Base-by-base conservation (phyloP, 2,329 filamentous ascomycete species). In the Verticillium isaacii region DNA sequence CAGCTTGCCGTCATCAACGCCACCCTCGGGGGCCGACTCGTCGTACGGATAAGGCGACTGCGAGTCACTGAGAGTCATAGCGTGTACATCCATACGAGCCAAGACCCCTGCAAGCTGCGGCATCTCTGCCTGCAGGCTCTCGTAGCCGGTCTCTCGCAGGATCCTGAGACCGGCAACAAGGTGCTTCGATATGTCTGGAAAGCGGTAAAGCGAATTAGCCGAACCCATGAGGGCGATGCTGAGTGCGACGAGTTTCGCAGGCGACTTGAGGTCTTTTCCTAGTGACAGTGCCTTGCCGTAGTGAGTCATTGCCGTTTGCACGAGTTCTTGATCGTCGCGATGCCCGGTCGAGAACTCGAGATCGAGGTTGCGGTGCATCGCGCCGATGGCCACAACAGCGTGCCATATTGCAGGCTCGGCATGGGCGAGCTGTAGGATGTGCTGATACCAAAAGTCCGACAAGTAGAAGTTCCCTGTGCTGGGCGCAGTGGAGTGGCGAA, bases 391-490 rank as follows among this genome's bases (percentile, higher is more conserved):
- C 6, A 74, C 69, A 0, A 71, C 71, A 2, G 72, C 73, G 37
- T 72, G 70, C 74, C 74, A 76, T 0, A 74, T 69, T 5, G 74
- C 72, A 9, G 72, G 71, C 59, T 76, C 73, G 56, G 60, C 63
- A 60, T 75, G 72, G 0, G 74, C 72, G 2, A 73, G 64, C 66
- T 75, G 73, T 1, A 76, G 64, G 3, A 75, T 39, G 9, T 70
- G 67, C 8, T 63, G 62, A 9, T 65, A 68, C 74, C 74, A 76
- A 57, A 76, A 76, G 5, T 65, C 60, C 1, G 72, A 72, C 2
- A 70, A 70, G 39, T 72, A 68, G 29, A 73, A 68, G 0, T 66
- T 60, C 2, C 64, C 66, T 11, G 72, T 72, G 4, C 68, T 68
- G 1, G 70, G 66, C 0, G 66, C 71, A 0, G 74, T 74, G 15